Base-by-base conservation (phyloP, 768 basidiomycete species). In the Xanthoconium stramineum region DNA sequence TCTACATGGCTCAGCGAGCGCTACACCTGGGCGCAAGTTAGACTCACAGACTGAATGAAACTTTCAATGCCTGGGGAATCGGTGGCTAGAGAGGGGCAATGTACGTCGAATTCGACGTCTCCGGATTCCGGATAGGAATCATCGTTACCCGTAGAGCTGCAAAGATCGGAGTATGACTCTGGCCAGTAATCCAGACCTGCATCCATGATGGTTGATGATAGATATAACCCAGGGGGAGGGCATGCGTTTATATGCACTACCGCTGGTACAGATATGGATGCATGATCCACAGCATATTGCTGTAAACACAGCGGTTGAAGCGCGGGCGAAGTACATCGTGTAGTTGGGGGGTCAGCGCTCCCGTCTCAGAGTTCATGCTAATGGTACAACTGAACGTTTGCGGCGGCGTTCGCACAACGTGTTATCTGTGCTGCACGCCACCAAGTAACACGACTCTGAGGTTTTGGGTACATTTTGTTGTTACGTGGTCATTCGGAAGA, bases 281-380 rank as follows among this genome's bases (percentile, higher is more conserved):
- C 12, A 38, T 20, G 17, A 40, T 53, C 38, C 35, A 69, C 68
- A 68, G 67, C 62, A 69, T 52, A 0, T 59, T 68, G 65, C 66
- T 68, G 66, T 68, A 50, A 50, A 56, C 5, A 45, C 38, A 36
- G 36, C 50, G 30, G 47, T 37, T 15, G 28, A 17, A 35, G 56
- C 47, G 40, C 14, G 33, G 9, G 8, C 17, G 28, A 47, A 46
- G 30, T 24, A 43, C 20, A 17, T 17, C 38, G n/a, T 33, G 30
- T 6, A 38, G 24, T 12, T 39, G 17, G 20, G 47, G 59, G 49
- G 53, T 36, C 29, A 28, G 48, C 52, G 28, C 24, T 24, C 24
- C 24, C 24, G 4, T 24, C 24, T 24, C 24, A 33, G 15, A 28
- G 51, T 19, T 17, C 12, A 11, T 40, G 29, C n/a, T 35, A 30